Base-by-base conservation (phyloP, 2,329 filamentous ascomycete genomes). In the Aquanectria penicillioides region DNA sequence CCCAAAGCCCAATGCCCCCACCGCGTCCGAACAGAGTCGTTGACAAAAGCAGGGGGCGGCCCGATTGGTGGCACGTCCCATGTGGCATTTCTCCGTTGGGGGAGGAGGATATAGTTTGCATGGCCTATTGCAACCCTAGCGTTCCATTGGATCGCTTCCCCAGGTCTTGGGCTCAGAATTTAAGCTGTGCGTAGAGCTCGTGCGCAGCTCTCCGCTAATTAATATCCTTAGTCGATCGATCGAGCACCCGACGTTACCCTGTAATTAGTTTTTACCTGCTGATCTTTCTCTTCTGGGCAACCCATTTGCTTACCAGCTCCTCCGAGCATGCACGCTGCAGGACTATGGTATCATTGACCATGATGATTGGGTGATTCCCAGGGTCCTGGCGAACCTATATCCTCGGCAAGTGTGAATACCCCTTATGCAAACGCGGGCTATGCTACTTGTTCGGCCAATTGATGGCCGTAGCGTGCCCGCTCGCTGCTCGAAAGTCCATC, bases 111-210 rank as follows among this genome's bases (percentile, higher is more conserved):
- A 11, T 29, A 13, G 17, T 17, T 37, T 10, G 18, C 36, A 49
- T 40, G 37, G 44, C 11, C 25, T 22, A 18, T n/a, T 3, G 10
- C 23, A 38, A 22, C 36, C 20, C 29, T 28, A 36, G 18, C 22
- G 31, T 20, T 31, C 18, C 5, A 57, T 57, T 57, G 54, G 54
- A 34, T 33, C 54, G 54, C 47, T 57, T 57, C 44, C 44, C 53
- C 22, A 36, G 23, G 23, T 22, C 17, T n/a, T n/a, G n/a, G n/a
- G n/a, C n/a, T n/a, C n/a, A n/a, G n/a, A n/a, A 28, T 25, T 11
- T 17, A 22, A 31, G 38, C 29, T n/a, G 31, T 29, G 34, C 25
- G 22, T n/a, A 34, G 23, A 29, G 33, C 17, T 26, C n/a, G 9
- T 36, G 11, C 10, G 31, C 13, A 34, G 18, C 23, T 15, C 40